phyloP scores from a whole-genome alignment of 2,329 filamentous ascomycete species.

The Diplocarpon rosae region DNA sequence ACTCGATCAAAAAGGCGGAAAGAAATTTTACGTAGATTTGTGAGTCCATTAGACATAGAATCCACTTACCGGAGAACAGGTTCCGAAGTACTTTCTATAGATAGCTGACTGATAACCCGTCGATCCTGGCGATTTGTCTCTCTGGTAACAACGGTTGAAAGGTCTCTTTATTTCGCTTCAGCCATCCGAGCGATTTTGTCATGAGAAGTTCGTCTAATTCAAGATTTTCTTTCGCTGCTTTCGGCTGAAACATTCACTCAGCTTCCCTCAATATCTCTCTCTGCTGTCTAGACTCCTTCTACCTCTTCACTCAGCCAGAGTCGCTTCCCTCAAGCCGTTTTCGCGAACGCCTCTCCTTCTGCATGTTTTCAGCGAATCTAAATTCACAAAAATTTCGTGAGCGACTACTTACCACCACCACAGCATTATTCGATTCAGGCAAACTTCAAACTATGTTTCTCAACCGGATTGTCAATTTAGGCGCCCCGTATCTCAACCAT shows the following conservation, averaged over 20 bases:
- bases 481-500: slow-evolving; percentile 37
- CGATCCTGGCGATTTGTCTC: slow-evolving; percentile 34
- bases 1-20: slow-evolving; percentile 44
- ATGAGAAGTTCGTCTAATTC: slow-evolving; percentile 35
- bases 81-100: slow-evolving; percentile 37
- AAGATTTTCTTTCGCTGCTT: slow-evolving; percentile 8
- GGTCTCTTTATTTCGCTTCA: slow-evolving; percentile 31
- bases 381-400: not conserved
- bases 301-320: slow-evolving; percentile 14
- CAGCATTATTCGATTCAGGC: slow-evolving; percentile 48
- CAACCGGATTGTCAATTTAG: slow-evolving; percentile 40
- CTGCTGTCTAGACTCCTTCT: slow-evolving; percentile 9
- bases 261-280: slow-evolving; percentile 1
- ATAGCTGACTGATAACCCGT: slow-evolving; percentile 30
- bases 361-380: not conserved
- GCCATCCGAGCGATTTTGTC: slow-evolving; percentile 39
- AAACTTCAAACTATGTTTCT: slow-evolving; percentile 42
- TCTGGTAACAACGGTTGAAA: slow-evolving; percentile 35
- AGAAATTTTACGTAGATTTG: slow-evolving; percentile 43
- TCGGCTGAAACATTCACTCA: slow-evolving; percentile 14
- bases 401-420: slow-evolving; percentile 32
- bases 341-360: slow-evolving; percentile 14
- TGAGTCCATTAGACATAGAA: not conserved
- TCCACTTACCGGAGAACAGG: not conserved
- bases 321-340: slow-evolving; percentile 13